Percentiles rank a stretch among this genome's conserved stretches.
These are phyloP conservation scores for Penstemon barbatus DNA, from an alignment of 257 asterid species.

Conservation along the genomic window DNA sequence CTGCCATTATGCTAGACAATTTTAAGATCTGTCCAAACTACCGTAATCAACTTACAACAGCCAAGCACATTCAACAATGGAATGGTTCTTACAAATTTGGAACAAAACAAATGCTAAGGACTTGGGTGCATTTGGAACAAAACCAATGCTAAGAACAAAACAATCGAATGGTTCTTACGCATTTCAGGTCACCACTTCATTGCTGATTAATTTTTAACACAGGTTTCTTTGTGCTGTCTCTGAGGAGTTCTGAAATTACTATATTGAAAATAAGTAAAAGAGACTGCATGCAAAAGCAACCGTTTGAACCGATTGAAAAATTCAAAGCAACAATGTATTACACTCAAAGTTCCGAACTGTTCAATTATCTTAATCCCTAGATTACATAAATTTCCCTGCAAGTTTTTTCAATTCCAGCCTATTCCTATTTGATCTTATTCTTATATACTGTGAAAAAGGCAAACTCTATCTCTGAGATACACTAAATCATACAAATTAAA, in stretches of 20 bases:
- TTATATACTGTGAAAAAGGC: neutral
- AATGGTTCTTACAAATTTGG: too few relatives aligned
- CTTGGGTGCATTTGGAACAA: too few relatives aligned
- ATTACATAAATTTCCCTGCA: neutral
- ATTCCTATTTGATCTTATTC: neutral
- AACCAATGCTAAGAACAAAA: too few relatives aligned
- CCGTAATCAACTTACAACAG: too few relatives aligned
- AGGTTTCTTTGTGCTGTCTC: neutral
- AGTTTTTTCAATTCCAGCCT: slow-evolving; percentile 1
- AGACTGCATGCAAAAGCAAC: slow-evolving; percentile 12
- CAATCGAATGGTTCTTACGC: too few relatives aligned
- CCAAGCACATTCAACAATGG: too few relatives aligned
- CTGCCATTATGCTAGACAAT: too few relatives aligned
- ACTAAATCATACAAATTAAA: too few relatives aligned
- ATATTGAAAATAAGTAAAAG: neutral
- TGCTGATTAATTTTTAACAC: neutral
- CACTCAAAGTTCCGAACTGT: slow-evolving; percentile 1
- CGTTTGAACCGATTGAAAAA: neutral
- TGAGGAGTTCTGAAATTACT: neutral
- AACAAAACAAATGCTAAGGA: too few relatives aligned
- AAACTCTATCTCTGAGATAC: too few relatives aligned
- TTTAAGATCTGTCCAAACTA: too few relatives aligned
- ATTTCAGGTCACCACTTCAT: neutral
- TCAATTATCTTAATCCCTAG: neutral
- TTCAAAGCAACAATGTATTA: too few relatives aligned